Conservation (phyloP, 129 eudicot genomes). For the Chrysanthemum makinoi region DNA sequence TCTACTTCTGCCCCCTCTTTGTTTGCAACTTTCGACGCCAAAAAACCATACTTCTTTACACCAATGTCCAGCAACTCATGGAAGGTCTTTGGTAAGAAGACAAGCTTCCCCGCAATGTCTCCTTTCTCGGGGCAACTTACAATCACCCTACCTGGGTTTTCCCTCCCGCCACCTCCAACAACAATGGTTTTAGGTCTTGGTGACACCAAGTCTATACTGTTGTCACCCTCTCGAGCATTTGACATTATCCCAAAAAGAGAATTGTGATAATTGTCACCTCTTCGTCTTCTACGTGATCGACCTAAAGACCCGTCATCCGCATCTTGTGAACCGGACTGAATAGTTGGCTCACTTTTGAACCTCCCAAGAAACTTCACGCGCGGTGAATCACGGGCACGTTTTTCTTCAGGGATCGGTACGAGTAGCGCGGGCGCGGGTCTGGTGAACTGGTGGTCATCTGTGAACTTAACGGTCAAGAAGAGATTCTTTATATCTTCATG, state of each 20-base stretch:
- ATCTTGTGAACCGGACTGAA: slow-evolving; percentile 34
- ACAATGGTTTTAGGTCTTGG: slow-evolving; percentile 32
- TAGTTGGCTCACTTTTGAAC: slow-evolving; percentile 67
- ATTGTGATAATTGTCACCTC: slow-evolving; percentile 55
- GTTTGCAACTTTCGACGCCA: slow-evolving; percentile 42
- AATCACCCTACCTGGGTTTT: slow-evolving; percentile 49
- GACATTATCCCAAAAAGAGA: slow-evolving; percentile 89
- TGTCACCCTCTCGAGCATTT: slow-evolving; percentile 46
- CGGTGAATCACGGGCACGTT: slow-evolving; percentile 24
- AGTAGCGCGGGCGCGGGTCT: slow-evolving; percentile 31
- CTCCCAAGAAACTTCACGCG: slow-evolving; percentile 59
- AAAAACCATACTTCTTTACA: slow-evolving; percentile 56
- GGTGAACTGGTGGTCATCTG: slow-evolving; percentile 14
- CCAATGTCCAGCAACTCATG: slow-evolving; percentile 56
- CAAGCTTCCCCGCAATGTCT: slow-evolving; percentile 66
- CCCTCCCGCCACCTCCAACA: slow-evolving; percentile 10
- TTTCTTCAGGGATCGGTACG: slow-evolving; percentile 40
- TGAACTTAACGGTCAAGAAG: slow-evolving; percentile 36
- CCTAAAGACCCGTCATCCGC: slow-evolving; percentile 39
- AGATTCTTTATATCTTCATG: slow-evolving; percentile 73
- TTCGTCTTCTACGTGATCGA: slow-evolving; percentile 47
- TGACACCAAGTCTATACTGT: slow-evolving; percentile 37
- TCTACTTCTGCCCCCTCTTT: slow-evolving; percentile 79
- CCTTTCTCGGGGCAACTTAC: slow-evolving; percentile 74
- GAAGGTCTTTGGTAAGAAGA: slow-evolving; percentile 62